Base-by-base conservation (phyloP, 768 basidiomycete species). In the Hortiboletus flavorubellus region DNA sequence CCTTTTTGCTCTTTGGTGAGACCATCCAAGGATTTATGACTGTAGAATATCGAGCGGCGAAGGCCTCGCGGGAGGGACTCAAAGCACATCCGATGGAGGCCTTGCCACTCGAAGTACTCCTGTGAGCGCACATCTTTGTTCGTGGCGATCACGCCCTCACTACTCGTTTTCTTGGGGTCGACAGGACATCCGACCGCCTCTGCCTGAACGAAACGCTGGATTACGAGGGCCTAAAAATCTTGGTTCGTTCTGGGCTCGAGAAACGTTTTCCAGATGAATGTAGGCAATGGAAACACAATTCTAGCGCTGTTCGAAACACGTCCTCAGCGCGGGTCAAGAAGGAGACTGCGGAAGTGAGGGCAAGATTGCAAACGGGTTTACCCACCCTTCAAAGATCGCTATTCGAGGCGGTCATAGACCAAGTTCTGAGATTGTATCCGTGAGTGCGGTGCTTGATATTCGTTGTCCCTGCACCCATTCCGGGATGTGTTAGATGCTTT, bases 1-100 rank as follows among this genome's bases (percentile, higher is more conserved):
- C 74, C 2, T 62, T 51, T 39, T 63, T 80, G 0, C 53, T 80
- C 18, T 62, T 56, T 34, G 76, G 78, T 4, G 79, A 80, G 58
- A 73, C 72, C 1, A 23, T 53, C 2, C 77, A 78, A 55, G 79
- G 69, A 2, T 73, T 80, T 49, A 52, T 79, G 60, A 74, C 72
- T 0, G 64, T 66, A 8, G 54, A 60, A n/a, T 63, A 70, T 56
- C 50, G 50, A 48, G 48, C 69, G 4, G 54, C 56, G 5, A 46
- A 31, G 35, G 43, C 51, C 16, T 8, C 7, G 2, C 35, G 35
- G 3, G 66, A 71, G 0, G 0, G 0, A 2, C 53, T 54, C 12
- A 54, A 6, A 30, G 15, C 21, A 9, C 49, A 4, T 26, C 3
- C 46, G 5, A 49, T 54, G 12, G 35, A 46, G 1, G 3, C n/a